These are phyloP conservation scores for Tetracladium setigerum DNA, from an alignment of 495 filamentous ascomycete species.

Conservation along the genomic window DNA sequence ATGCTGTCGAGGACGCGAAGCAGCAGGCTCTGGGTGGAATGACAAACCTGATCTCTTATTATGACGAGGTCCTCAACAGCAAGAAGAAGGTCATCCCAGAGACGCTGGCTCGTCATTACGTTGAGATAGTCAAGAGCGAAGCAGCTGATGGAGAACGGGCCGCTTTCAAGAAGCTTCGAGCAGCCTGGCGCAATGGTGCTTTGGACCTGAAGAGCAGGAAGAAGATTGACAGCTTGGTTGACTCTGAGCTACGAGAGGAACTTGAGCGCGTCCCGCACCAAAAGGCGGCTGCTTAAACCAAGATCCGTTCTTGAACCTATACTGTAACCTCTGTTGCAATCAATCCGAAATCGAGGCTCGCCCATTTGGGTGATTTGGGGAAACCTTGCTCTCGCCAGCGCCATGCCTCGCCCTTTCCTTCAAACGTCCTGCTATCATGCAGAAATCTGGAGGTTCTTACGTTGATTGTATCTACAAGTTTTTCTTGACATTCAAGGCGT, in stretches of 20 bases:
- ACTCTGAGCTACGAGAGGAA: conserved; percentile 32
- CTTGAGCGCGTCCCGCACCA: conserved; percentile 27
- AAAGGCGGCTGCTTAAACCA: conserved; percentile 5
- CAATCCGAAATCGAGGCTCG: too few relatives aligned
- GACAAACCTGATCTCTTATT: conserved; percentile 49
- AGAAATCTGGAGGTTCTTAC: background rate
- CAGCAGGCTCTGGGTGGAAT: conserved; percentile 43
- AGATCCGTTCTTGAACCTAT: too few relatives aligned
- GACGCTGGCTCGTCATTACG: conserved; percentile 44
- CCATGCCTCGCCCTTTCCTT: background rate
- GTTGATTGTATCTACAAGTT: conserved; percentile 24
- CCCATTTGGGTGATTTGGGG: too few relatives aligned
- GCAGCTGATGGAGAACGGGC: conserved; percentile 26
- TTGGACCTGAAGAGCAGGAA: conserved; percentile 49
- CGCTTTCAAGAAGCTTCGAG: conserved; percentile 41
- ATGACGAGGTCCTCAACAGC: conserved; percentile 44
- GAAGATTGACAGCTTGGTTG: conserved; percentile 40
- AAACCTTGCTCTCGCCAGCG: too few relatives aligned
- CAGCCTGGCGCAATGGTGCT: conserved; percentile 43
- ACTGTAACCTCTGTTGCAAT: too few relatives aligned
- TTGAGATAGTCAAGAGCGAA: conserved; percentile 41
- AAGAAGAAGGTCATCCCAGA: conserved; percentile 38
- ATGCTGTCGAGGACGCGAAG: conserved; percentile 60
- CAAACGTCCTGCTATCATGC: conserved; percentile 3
- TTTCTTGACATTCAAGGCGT: conserved; percentile 20